Evolutionary conservation across 495 filamentous ascomycete species (phyloP).

Genomic region (Hypoxylon lienhwacheense): DNA sequence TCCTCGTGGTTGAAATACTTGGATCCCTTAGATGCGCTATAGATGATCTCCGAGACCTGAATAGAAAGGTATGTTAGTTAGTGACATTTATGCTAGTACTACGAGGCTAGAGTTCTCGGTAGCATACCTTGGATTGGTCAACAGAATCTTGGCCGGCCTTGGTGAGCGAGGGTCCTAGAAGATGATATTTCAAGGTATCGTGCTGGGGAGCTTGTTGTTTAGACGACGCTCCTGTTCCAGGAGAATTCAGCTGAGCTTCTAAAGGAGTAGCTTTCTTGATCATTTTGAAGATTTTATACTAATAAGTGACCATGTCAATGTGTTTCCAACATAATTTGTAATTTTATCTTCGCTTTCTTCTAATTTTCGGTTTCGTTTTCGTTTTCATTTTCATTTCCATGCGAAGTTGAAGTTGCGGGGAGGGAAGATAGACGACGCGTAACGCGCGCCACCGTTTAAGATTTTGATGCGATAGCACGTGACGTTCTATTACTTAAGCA

Average conservation of each 20-base stretch:
- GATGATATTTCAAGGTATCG: slow-evolving; percentile 59
- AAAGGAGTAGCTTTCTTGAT: neutral
- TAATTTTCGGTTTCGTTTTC: no score
- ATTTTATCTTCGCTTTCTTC: no score
- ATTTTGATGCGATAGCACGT: no score
- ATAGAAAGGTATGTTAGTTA: neutral
- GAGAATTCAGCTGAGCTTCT: neutral
- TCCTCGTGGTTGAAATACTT: slow-evolving; percentile 97
- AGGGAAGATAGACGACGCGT: no score
- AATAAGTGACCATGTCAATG: neutral
- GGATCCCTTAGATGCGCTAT: slow-evolving; percentile 93
- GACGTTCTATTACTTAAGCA: no score
- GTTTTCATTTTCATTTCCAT: no score
- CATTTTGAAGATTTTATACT: slow-evolving; percentile 13
- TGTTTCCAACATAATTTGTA: slow-evolving; percentile 9
- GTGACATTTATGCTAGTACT: neutral
- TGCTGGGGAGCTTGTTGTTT: slow-evolving; percentile 34
- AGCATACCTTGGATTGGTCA: slow-evolving; percentile 77
- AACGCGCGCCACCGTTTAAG: no score
- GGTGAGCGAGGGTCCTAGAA: slow-evolving; percentile 90
- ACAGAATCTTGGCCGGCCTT: slow-evolving; percentile 94
- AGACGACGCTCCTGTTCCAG: slow-evolving; percentile 6
- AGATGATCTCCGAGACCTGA: slow-evolving; percentile 93
- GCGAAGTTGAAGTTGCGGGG: no score
- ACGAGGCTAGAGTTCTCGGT: slow-evolving; percentile 4